phyloP scores from a whole-genome alignment of 2,329 filamentous ascomycete species.

The Arthrobotrys iridis region DNA sequence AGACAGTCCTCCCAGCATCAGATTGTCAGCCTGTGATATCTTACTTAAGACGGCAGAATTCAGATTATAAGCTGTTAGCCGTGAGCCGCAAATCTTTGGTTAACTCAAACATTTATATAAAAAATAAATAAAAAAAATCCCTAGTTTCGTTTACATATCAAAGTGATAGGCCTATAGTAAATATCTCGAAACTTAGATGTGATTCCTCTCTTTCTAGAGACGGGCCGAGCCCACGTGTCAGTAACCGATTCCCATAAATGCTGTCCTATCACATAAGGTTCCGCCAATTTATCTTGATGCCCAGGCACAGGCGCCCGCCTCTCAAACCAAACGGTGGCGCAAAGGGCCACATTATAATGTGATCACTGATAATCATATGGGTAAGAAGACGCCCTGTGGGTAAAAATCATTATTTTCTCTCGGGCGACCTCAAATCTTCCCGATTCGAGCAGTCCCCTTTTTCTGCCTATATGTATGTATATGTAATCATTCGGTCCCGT shows the following conservation, averaged over 20 bases:
- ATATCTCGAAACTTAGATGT: not conserved
- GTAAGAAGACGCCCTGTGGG: not conserved
- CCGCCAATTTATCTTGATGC: not conserved
- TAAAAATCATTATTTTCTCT: not conserved
- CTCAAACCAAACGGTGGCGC: constrained; percentile 9
- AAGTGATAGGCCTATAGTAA: too few relatives aligned
- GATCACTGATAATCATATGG: constrained; percentile 5
- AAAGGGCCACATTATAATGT: constrained; percentile 1
- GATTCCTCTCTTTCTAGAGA: not conserved
- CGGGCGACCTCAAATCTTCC: not conserved
- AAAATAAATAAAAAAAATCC: too few relatives aligned
- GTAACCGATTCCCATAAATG: not conserved
- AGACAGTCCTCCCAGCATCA: not conserved
- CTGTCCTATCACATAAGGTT: not conserved
- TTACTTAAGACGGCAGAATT: constrained; percentile 16
- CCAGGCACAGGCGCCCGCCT: constrained; percentile 11
- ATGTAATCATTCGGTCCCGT: constrained; percentile 8
- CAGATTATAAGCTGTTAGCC: not conserved
- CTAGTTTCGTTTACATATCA: too few relatives aligned
- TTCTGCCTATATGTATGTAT: too few relatives aligned
- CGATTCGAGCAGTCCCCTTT: not conserved
- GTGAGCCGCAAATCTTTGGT: not conserved
- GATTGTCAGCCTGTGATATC: constrained; percentile 1
- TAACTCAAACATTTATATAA: not conserved
- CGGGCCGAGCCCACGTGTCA: constrained; percentile 29